Conservation (phyloP, 2,329 filamentous ascomycete species). For the Hypomyces perniciosus region DNA sequence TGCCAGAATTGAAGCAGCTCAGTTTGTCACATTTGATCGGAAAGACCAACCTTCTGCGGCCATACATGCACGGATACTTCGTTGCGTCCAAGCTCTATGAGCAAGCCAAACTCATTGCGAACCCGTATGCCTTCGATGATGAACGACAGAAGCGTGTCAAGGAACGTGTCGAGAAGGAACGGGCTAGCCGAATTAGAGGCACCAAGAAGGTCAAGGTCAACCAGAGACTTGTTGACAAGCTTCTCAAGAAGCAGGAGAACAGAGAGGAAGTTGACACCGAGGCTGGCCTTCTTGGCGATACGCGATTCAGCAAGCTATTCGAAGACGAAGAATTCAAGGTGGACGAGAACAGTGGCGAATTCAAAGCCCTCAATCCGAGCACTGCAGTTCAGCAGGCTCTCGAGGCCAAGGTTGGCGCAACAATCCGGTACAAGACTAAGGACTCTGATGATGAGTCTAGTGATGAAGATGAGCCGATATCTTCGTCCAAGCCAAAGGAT, state of each 20-base stretch:
- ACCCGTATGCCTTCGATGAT: slow-evolving; percentile 90
- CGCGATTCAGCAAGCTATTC: slow-evolving; percentile 83
- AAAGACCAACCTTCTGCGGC: slow-evolving; percentile 80
- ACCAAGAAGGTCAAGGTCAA: slow-evolving; percentile 99
- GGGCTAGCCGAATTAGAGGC: slow-evolving; percentile 88
- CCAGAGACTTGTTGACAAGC: slow-evolving; percentile 69
- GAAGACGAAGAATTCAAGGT: slow-evolving; percentile 90
- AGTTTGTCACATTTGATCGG: slow-evolving; percentile 86
- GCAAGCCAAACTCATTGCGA: slow-evolving; percentile 85
- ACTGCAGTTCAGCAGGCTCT: slow-evolving; percentile 45
- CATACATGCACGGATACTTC: slow-evolving; percentile 99
- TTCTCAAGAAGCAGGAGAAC: slow-evolving; percentile 58
- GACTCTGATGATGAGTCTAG: slow-evolving; percentile 41
- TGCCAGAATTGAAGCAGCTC: slow-evolving; percentile 77
- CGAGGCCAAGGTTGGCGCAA: slow-evolving; percentile 27
- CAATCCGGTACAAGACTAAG: slow-evolving; percentile 31
- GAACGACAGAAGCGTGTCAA: slow-evolving; percentile 86
- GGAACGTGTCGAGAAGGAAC: slow-evolving; percentile 93
- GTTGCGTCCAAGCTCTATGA: slow-evolving; percentile 93
- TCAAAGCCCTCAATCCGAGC: slow-evolving; percentile 82
- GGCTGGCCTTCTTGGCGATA: slow-evolving; percentile 69
- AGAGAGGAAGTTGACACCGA: slow-evolving; percentile 51
- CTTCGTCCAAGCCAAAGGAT: slow-evolving; percentile 25
- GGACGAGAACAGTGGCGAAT: slow-evolving; percentile 84
- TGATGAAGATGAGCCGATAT: slow-evolving; percentile 27